Evolutionary conservation across 495 filamentous ascomycete species (phyloP).

Genomic region (Penicillium turbatum): DNA sequence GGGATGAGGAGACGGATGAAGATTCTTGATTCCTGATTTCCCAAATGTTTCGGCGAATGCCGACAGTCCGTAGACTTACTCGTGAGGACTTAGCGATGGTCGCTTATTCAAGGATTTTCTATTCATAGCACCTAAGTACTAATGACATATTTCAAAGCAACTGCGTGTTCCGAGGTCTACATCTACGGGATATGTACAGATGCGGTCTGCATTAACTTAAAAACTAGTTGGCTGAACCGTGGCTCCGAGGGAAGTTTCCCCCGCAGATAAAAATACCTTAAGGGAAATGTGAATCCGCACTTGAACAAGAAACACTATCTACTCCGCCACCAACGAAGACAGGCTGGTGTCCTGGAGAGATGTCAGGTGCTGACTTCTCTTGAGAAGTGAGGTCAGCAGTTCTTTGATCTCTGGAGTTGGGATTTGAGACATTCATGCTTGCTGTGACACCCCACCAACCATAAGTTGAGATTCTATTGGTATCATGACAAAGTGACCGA

Average conservation of each 20-base stretch:
- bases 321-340: background rate
- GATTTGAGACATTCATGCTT: background rate
- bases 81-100: slow-evolving; percentile 8
- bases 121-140: background rate
- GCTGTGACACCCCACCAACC: slow-evolving; percentile 2
- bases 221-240: background rate
- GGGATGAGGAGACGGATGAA: slow-evolving; percentile 15
- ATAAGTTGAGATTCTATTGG: background rate
- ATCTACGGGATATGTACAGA: too few relatives aligned
- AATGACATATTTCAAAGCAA: background rate
- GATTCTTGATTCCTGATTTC: slow-evolving; percentile 4
- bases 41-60: background rate
- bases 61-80: background rate
- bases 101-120: background rate
- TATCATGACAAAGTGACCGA: background rate
- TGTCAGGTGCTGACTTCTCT: background rate
- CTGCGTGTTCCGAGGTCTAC: too few relatives aligned
- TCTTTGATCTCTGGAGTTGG: background rate
- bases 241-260: background rate
- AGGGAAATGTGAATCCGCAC: too few relatives aligned
- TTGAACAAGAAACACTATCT: too few relatives aligned
- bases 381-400: background rate
- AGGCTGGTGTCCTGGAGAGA: background rate
- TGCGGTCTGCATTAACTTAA: too few relatives aligned
- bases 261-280: slow-evolving; percentile 6